Percentiles rank a stretch among this genome's conserved stretches.
Conservation (phyloP, 2,329 filamentous ascomycete genomes). For the Arthrobotrys sphaeroides region DNA sequence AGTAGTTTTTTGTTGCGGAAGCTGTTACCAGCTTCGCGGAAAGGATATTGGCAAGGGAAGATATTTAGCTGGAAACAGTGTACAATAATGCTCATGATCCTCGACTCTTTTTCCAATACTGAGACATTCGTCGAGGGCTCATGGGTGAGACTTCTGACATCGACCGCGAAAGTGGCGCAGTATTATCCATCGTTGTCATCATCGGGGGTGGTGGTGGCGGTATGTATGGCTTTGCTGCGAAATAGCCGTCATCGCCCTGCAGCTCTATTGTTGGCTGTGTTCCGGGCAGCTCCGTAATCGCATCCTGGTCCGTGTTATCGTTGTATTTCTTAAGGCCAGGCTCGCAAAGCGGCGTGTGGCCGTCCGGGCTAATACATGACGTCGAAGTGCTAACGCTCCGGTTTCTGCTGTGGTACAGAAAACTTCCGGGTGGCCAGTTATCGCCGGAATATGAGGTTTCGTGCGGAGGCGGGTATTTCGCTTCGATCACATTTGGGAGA, state of each 20-base stretch:
- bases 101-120: constrained; percentile 30
- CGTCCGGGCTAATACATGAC: constrained; percentile 30
- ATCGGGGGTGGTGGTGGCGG: constrained; percentile 25
- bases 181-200: background rate
- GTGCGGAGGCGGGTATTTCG: constrained; percentile 41
- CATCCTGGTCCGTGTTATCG: background rate
- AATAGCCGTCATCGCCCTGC: constrained; percentile 43
- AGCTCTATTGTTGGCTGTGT: constrained; percentile 23
- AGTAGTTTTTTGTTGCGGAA: constrained; percentile 1
- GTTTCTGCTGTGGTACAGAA: constrained; percentile 40
- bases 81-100: background rate
- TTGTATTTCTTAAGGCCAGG: constrained; percentile 3
- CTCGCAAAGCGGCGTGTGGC: background rate
- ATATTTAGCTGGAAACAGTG: background rate
- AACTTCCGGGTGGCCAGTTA: constrained; percentile 48
- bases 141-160: constrained; percentile 13
- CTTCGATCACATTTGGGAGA: constrained; percentile 45
- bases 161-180: background rate
- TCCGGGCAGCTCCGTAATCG: constrained; percentile 30
- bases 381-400: constrained; percentile 31
- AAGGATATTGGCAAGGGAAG: constrained; percentile 24
- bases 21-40: background rate
- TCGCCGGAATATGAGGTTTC: constrained; percentile 46
- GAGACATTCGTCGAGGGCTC: constrained; percentile 7
- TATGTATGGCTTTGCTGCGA: constrained; percentile 24